These are phyloP conservation scores for Epichloe sp. DNA, from an alignment of 2,329 filamentous ascomycete species.

Conservation along the genomic window DNA sequence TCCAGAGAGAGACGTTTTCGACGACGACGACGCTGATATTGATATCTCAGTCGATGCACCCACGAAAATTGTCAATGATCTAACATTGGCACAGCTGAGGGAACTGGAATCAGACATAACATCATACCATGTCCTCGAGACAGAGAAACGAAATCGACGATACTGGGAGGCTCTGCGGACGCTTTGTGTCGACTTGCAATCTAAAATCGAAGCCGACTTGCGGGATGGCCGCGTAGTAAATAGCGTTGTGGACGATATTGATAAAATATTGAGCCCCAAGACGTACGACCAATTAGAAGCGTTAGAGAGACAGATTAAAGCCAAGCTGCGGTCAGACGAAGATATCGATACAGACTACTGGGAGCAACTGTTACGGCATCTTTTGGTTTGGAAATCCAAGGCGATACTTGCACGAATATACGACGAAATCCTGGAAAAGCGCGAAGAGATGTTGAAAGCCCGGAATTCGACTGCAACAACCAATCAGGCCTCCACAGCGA, in stretches of 20 bases:
- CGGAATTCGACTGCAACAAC: slow-evolving; percentile 4
- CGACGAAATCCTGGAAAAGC: slow-evolving; percentile 43
- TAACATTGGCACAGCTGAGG: slow-evolving; percentile 52
- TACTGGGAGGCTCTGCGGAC: slow-evolving; percentile 89
- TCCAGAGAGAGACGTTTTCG: slow-evolving; percentile 68
- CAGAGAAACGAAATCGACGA: slow-evolving; percentile 60
- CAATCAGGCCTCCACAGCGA: neutral
- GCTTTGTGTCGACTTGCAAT: slow-evolving; percentile 64
- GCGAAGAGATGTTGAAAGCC: slow-evolving; percentile 2
- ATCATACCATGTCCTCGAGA: slow-evolving; percentile 72
- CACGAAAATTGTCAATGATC: slow-evolving; percentile 62
- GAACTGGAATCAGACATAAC: slow-evolving; percentile 73
- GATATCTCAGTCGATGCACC: slow-evolving; percentile 68
- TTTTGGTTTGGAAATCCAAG: slow-evolving; percentile 85
- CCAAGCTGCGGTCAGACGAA: slow-evolving; percentile 77
- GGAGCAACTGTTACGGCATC: slow-evolving; percentile 77
- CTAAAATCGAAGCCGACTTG: slow-evolving; percentile 46
- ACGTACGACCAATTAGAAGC: slow-evolving; percentile 73
- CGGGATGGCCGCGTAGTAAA: slow-evolving; percentile 62
- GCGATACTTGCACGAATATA: slow-evolving; percentile 70
- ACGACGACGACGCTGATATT: slow-evolving; percentile 65
- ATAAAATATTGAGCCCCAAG: slow-evolving; percentile 76
- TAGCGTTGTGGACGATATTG: slow-evolving; percentile 77
- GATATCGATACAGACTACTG: slow-evolving; percentile 95
- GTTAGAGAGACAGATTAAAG: slow-evolving; percentile 74